Evolutionary conservation across 208 protist genomes (phyloP).

Genomic region (Acanthamoeba triangularis): DNA sequence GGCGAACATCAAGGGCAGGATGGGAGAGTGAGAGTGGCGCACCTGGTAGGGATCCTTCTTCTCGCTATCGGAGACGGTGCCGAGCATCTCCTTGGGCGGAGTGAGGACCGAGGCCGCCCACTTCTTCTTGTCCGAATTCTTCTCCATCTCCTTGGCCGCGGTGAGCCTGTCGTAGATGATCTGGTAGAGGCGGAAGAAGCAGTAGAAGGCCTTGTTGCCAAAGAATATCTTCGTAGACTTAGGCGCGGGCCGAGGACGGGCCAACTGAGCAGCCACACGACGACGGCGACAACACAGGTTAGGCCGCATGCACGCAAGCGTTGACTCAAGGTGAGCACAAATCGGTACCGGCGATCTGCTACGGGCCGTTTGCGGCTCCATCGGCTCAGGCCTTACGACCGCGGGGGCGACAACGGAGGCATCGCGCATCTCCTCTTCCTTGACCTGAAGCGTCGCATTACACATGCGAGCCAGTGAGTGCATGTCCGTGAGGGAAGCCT

Average conservation of each 20-base stretch:
- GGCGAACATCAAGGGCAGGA: not conserved
- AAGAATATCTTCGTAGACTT: constrained; percentile 79
- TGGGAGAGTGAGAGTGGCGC: not conserved
- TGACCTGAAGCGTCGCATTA: not conserved
- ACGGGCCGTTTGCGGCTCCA: not conserved
- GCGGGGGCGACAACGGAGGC: not conserved
- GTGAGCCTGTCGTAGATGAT: constrained; percentile 83
- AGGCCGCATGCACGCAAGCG: too few species aligned
- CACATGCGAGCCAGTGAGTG: not conserved
- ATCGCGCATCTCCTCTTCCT: not conserved
- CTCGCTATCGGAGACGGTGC: not conserved
- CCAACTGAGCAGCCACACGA: not conserved
- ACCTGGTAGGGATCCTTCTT: constrained; percentile 19
- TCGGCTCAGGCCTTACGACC: not conserved
- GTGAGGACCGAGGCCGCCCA: constrained; percentile 65
- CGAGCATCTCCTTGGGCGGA: constrained; percentile 15
- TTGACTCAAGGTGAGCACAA: not conserved
- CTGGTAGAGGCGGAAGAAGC: constrained; percentile 80
- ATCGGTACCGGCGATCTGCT: not conserved
- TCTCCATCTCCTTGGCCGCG: constrained; percentile 80
- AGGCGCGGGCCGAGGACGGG: not conserved
- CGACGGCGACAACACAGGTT: too few species aligned
- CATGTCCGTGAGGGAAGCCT: too few species aligned
- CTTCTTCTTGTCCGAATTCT: constrained; percentile 66
- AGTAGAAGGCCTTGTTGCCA: constrained; percentile 86